Evolutionary conservation across 1,284 basidiomycete species (phyloP), one percentile per base, ranked within the genome.

Genomic region (Inonotus obliquus): DNA sequence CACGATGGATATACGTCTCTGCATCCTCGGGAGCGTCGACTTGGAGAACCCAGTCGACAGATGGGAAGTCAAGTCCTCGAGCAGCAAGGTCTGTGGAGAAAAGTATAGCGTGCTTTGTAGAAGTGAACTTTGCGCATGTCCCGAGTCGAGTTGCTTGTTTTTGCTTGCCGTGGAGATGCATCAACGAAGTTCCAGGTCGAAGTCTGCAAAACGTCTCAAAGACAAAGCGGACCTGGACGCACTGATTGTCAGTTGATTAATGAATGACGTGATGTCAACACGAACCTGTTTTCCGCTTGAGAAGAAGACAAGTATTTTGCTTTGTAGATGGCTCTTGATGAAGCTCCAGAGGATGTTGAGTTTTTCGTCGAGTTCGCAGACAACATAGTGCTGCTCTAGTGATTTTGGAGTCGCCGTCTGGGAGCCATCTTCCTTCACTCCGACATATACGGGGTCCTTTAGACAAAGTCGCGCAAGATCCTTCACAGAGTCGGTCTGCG

Each of bases 71-170:
- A 62, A 99, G 81, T 13, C 96, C 96, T 61, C 97, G 87, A 2
- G 96, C 95, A 27, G 97, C 96, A 67, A 99, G 91, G 73, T 99
- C 96, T n/a, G 96, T 99, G 37, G 94, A 94, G 69, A 98, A 89
- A 38, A 97, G 79, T 4, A 96, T 83, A 0, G 92, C 89, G 64
- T 92, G 85, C 66, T 88, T 87, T 59, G 87, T 87, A 1, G 83
- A 78, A 1, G 88, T 89, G 75, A 96, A 98, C 59, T 87, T 86
- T 65, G 85, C 81, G 72, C 94, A 96, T 74, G 91, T 91, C 56
- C 82, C 79, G 61, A 98, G 77, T 47, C 97, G 85, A 55, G 92
- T 90, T 21, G 88, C 83, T 74, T 98, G 96, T 73, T 98, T 98
- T 72, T 98, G 96, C 73, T 98, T 98, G 55, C 97, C 97, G 71